phyloP scores from a whole-genome alignment of 139 green algal species.

The Eudorina sp. region DNA sequence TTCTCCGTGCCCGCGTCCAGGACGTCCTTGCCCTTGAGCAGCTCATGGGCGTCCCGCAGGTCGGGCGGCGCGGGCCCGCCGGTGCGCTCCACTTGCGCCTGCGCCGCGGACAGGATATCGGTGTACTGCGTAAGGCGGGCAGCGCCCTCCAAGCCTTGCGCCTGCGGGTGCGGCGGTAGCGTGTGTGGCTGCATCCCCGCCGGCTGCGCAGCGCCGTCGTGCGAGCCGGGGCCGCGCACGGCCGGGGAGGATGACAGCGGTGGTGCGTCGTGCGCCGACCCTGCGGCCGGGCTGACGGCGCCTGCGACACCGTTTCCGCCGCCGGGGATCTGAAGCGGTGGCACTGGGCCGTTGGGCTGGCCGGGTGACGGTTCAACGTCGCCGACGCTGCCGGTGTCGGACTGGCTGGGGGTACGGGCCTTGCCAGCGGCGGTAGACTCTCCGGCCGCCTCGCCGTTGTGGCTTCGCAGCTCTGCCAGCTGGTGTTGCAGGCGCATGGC shows the following conservation, averaged over 20 bases:
- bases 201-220: too few relatives aligned
- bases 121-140: background rate
- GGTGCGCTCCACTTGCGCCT: conserved; percentile 1
- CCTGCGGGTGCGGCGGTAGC: conserved; percentile 24
- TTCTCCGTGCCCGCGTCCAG: conserved; percentile 42
- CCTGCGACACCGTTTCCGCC: too few relatives aligned
- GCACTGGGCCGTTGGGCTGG: background rate
- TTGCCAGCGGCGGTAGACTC: background rate
- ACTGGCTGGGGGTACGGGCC: background rate
- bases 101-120: conserved; percentile 6
- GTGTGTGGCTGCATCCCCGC: background rate
- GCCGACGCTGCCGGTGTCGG: background rate
- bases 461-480: background rate
- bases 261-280: too few relatives aligned
- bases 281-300: too few relatives aligned
- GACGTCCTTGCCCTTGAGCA: conserved; percentile 15
- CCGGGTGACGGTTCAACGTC: background rate
- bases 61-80: conserved; percentile 10
- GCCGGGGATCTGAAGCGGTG: too few relatives aligned
- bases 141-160: background rate
- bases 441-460: background rate
- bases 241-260: background rate
- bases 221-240: too few relatives aligned
- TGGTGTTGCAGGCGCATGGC: conserved; percentile 24
- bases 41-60: conserved; percentile 38